Base-by-base conservation (phyloP, 495 filamentous ascomycete species). In the Aspergillus avenaceus region DNA sequence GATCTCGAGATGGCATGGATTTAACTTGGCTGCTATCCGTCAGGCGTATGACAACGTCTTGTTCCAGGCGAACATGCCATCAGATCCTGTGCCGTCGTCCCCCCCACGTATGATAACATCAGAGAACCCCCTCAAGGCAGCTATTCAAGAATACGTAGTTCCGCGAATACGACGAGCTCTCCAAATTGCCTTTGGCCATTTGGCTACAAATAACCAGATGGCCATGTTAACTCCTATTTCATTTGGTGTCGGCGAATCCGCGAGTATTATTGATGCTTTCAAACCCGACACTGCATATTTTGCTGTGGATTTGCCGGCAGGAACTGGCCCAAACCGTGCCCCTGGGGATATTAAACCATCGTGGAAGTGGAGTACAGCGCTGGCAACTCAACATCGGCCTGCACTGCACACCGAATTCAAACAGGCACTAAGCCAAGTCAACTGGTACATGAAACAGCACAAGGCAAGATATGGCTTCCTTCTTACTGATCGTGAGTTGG, bases 361-460 rank as follows among this genome's bases (percentile, higher is more conserved):
- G 4, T 44, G 41, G 41, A 44, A 44, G 22, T 44, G 41, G 41
- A 44, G 41, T 27, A 25, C 41, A 4, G 41, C 41, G 21, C 4
- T 44, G 41, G 41, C 41, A 9, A 44, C 8, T 16, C 36, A 40
- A 11, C 36, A 16, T 16, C 9, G 9, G 9, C 8, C 36, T 6
- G 36, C 8, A 18, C 18, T 11, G 9, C 36, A 16, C 36, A 16
- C 36, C 24, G 24, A 45, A 12, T 45, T 25, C n/a, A 8, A 14
- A 5, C 41, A 45, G 14, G 41, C 24, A 5, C 24, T 45, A 4
- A 18, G 18, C 24, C 41, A 45, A 25, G 24, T 45, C 8, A 27
- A 45, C n/a, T 45, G 9, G 8, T 45, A 45, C 22, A 45, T 45
- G 41, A 45, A 45, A 16, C 41, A 45, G 24, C 41, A 45, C 29